Evolutionary conservation across 2,329 filamentous ascomycete species (phyloP), one percentile per base, ranked within the genome.

Genomic region (Hymenoscyphus albidus): DNA sequence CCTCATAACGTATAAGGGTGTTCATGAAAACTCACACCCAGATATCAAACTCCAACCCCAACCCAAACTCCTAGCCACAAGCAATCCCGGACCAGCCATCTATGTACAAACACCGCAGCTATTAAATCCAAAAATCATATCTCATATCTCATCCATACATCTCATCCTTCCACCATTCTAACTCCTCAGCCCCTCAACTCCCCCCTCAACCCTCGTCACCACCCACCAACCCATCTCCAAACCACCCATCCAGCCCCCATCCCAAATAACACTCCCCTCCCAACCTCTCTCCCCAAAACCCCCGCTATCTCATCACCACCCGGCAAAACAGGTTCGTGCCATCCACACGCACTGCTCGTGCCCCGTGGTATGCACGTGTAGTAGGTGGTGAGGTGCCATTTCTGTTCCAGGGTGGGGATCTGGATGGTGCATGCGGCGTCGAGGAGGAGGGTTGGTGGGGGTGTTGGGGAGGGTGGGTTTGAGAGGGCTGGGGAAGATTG

Each of bases 311-410:
- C 72, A 58, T 65, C 65, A 7, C 73, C 73, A 1, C 73, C 73
- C 14, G 69, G 69, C 9, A 72, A 58, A 5, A 74, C 65, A 1
- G 70, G 71, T 58, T 74, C 71, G 66, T 73, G 72, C 66, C 67
- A 67, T 12, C 72, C 73, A 63, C 73, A 74, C 66, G 68, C 65
- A 7, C 64, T 65, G 32, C 69, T 58, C 16, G 67, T 63, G 5
- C 51, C 64, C 58, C 67, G 59, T 7, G 70, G 71, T 57, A 71
- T 62, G 64, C 72, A 74, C n/a, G 68, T 70, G 57, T 64, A 72
- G 60, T 68, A 74, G 2, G 73, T 74, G 3, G 69, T 73, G n/a
- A 70, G 42, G 68, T 75, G 72, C 68, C 69, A 74, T 64, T 73
- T 74, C 63, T 69, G 62, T 59, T 68, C 58, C 4, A 72, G 54